Evolutionary conservation across 2,329 filamentous ascomycete species (phyloP), one percentile per base, ranked within the genome.

Genomic region (Botrytis aclada): DNA sequence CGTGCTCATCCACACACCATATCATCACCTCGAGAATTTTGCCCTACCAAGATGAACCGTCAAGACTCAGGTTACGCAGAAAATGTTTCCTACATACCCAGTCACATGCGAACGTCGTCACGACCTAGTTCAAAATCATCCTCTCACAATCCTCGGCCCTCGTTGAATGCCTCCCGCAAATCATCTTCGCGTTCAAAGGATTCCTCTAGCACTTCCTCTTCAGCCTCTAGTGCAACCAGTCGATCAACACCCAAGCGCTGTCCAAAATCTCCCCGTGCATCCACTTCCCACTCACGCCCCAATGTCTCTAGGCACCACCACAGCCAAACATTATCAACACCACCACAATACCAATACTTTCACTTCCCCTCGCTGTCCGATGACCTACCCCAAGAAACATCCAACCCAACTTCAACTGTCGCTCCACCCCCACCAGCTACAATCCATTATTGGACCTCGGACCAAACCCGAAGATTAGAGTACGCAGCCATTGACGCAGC

Each of bases 401-500:
- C 72, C 14, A 41, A 85, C 84, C 3, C 84, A 84, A 76, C 62
- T 47, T 7, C 39, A 41, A 34, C 67, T 9, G n/a, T 69, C 29
- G 62, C 71, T 7, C 81, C 83, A 4, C 83, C 84, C 2, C 88
- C 87, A 20, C 87, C 87, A 6, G 85, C 86, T 76, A 90, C 89
- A 4, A 88, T 87, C 1, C 88, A 90, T 78, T 91, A 91, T 81
- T 91, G 89, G 89, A 91, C 88, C 1, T 90, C 88, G 77, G 88
- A 90, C 78, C 84, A 84, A 70, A 90, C 89, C 0, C 85, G 89
- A 5, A 84, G 88, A 18, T 83, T 90, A 5, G 89, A 91, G 82
- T 91, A 91, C 77, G 89, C 88, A 0, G 89, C 89, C 72, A 91
- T 91, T 58, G 89, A 91, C 67, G 88, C 88, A 0, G 88, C 89